Conservation (phyloP, 2,329 filamentous ascomycete genomes). For the Colletotrichum tamarilloi region DNA sequence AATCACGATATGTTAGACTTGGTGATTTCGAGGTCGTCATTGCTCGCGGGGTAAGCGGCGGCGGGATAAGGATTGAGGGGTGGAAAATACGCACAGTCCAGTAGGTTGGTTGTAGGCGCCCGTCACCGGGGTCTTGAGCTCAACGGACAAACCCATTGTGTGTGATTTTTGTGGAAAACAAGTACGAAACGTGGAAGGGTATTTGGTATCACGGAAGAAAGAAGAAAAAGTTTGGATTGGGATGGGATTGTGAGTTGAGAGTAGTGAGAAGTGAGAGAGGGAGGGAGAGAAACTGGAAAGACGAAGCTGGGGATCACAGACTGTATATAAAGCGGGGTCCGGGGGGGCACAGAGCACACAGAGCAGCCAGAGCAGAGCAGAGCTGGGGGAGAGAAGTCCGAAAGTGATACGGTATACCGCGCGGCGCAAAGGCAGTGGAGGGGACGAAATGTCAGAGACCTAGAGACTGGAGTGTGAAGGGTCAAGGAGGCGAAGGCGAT, state of each 20-base stretch:
- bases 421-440: constrained; percentile 18
- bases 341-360: constrained; percentile 20
- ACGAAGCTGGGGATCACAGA: constrained; percentile 23
- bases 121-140: constrained; percentile 76
- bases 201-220: constrained; percentile 24
- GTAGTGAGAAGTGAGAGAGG: constrained; percentile 6
- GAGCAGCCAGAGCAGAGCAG: background rate
- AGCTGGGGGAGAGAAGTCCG: constrained; percentile 19
- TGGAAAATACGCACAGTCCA: constrained; percentile 63
- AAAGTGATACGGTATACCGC: constrained; percentile 2
- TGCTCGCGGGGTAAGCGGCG: no score
- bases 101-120: constrained; percentile 70
- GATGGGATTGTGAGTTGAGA: constrained; percentile 6
- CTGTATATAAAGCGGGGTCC: constrained; percentile 36
- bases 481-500: background rate
- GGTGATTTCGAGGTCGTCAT: background rate
- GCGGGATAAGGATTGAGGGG: background rate
- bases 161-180: constrained; percentile 1
- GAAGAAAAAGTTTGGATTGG: background rate
- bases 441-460: constrained; percentile 25
- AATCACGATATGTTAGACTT: background rate
- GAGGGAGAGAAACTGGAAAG: background rate
- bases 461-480: background rate
- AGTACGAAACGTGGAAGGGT: constrained; percentile 24
- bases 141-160: constrained; percentile 61